A percentile compares a stretch with the other conserved stretches of the same genome.
phyloP scores from a whole-genome alignment of 495 filamentous ascomycete genomes.

The Mytilinidion resinicola region DNA sequence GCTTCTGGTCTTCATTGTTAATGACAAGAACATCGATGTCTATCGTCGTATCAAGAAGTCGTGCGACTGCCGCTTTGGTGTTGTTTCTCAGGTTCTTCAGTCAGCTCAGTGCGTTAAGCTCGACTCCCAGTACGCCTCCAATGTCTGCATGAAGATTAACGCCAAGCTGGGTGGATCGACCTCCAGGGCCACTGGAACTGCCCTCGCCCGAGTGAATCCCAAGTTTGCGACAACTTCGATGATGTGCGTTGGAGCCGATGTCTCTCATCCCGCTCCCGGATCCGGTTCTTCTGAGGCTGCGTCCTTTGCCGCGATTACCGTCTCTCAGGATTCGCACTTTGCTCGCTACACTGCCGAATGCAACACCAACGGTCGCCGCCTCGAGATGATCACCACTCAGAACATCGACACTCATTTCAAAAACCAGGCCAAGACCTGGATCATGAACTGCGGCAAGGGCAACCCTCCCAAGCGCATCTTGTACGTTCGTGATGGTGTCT shows the following conservation, averaged over 20 bases:
- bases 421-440: conserved; percentile 59
- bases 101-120: conserved; percentile 52
- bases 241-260: conserved; percentile 81
- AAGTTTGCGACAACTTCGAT: conserved; percentile 55
- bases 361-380: conserved; percentile 68
- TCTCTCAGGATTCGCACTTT: conserved; percentile 57
- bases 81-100: conserved; percentile 68
- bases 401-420: conserved; percentile 61
- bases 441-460: conserved; percentile 45
- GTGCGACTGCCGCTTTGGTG: conserved; percentile 71
- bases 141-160: conserved; percentile 91
- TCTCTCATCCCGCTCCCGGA: conserved; percentile 74
- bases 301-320: conserved; percentile 82
- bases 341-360: conserved; percentile 68
- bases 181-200: conserved; percentile 35
- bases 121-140: conserved; percentile 72
- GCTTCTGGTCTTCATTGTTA: conserved; percentile 60
- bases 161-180: conserved; percentile 88
- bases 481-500: conserved; percentile 93
- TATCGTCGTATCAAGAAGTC: conserved; percentile 80
- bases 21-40: conserved; percentile 53
- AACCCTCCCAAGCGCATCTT: conserved; percentile 60
- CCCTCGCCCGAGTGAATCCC: conserved; percentile 26
- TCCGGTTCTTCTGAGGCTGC: conserved; percentile 39
- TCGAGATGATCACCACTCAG: conserved; percentile 61